Conservation (phyloP, 352 stramenopile species). For the Phytopythium aichiense region DNA sequence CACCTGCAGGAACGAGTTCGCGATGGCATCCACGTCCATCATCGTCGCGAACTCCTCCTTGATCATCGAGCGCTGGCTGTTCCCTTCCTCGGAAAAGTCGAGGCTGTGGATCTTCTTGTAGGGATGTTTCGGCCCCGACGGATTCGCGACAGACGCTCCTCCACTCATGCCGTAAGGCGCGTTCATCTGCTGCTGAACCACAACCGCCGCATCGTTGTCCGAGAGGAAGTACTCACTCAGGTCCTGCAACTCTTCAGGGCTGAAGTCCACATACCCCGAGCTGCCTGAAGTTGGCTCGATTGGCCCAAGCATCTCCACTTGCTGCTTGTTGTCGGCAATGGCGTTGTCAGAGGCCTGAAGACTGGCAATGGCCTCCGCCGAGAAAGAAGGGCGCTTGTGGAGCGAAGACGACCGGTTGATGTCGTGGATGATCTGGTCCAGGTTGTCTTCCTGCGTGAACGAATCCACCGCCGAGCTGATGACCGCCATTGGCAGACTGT, state of each 20-base stretch:
- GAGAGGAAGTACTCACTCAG: slow-evolving; percentile 68
- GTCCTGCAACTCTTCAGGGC: slow-evolving; percentile 67
- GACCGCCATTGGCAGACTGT: slow-evolving; percentile 66
- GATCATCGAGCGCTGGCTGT: slow-evolving; percentile 14
- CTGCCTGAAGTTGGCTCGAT: slow-evolving; percentile 33
- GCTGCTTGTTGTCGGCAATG: not conserved
- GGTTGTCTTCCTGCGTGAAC: slow-evolving; percentile 68
- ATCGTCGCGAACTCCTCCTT: slow-evolving; percentile 35
- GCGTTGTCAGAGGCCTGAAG: not conserved
- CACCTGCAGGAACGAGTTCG: slow-evolving; percentile 43
- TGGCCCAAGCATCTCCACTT: slow-evolving; percentile 2
- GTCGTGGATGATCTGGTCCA: slow-evolving; percentile 76
- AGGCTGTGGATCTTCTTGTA: slow-evolving; percentile 80
- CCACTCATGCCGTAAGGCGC: slow-evolving; percentile 5
- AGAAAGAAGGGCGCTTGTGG: slow-evolving; percentile 22
- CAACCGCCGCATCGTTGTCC: slow-evolving; percentile 35
- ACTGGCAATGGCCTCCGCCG: slow-evolving; percentile 1
- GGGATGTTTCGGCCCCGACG: slow-evolving; percentile 3
- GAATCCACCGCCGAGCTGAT: slow-evolving; percentile 65
- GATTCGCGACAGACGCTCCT: slow-evolving; percentile 6
- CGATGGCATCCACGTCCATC: slow-evolving; percentile 48
- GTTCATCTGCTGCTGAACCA: slow-evolving; percentile 31
- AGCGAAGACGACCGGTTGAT: slow-evolving; percentile 58
- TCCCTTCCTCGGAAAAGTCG: slow-evolving; percentile 49
- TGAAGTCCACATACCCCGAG: slow-evolving; percentile 54